These are phyloP conservation scores for Magnusiomyces magnusii DNA, from an alignment of 1,139 yeast genomes.

Conservation along the genomic window DNA sequence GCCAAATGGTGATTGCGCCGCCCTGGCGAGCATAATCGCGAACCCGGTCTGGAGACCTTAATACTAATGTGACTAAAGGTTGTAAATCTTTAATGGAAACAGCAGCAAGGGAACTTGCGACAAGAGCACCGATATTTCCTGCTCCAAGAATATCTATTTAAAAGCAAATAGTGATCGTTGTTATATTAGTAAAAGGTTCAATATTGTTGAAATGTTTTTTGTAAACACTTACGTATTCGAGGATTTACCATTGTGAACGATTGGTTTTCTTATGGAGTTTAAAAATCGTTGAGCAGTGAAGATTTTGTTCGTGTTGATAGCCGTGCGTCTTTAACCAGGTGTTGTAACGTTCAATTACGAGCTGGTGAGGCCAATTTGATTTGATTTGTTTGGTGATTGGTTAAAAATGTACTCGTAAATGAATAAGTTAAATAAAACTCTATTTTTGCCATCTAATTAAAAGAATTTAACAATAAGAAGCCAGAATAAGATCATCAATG, in stretches of 20 bases:
- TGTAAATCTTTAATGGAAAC: slow-evolving; percentile 20
- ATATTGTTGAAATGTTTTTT: no score
- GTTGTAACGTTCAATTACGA: background rate
- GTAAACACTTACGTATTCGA: background rate
- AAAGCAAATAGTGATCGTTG: background rate
- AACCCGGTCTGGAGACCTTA: slow-evolving; percentile 37
- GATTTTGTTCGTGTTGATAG: background rate
- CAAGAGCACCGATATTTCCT: slow-evolving; percentile 35
- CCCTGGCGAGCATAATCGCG: slow-evolving; percentile 38
- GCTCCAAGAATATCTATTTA: slow-evolving; percentile 31
- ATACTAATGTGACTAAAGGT: slow-evolving; percentile 39
- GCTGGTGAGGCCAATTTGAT: no score
- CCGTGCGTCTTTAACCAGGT: background rate
- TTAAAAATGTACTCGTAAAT: background rate
- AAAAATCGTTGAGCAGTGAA: background rate
- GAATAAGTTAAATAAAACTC: background rate
- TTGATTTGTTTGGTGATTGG: background rate
- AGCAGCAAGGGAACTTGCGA: slow-evolving; percentile 34
- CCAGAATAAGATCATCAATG: slow-evolving; percentile 27
- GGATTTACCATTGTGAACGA: background rate
- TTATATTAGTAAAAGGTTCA: no score
- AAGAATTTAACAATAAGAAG: slow-evolving; percentile 12
- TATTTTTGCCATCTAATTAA: background rate
- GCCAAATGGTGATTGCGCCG: slow-evolving; percentile 31
- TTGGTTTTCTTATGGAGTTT: background rate